A percentile compares a stretch with the other conserved stretches of the same genome.
phyloP scores from a whole-genome alignment of 805 yeast genomes.

The Zygoascus bituminiphila region DNA sequence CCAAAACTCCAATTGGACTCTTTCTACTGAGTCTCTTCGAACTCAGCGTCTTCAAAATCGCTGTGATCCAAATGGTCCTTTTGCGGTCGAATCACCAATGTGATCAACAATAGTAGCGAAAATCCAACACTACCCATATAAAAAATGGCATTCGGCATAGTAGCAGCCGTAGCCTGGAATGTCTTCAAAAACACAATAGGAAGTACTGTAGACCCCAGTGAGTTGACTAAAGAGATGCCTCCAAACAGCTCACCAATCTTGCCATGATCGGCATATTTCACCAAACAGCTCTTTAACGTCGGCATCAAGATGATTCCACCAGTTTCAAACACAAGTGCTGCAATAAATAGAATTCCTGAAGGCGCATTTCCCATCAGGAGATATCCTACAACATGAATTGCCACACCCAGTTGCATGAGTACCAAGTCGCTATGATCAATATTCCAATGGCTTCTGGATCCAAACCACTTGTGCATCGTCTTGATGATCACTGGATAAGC shows the following conservation, averaged over 20 bases:
- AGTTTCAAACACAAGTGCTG: conserved; percentile 13
- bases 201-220: conserved; percentile 14
- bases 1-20: too few species aligned
- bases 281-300: conserved; percentile 17
- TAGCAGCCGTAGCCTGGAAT: conserved; percentile 15
- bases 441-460: conserved; percentile 4
- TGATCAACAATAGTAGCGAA: conserved; percentile 2
- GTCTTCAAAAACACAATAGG: conserved; percentile 15
- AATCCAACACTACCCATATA: conserved; percentile 14
- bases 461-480: conserved; percentile 7
- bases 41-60: too few species aligned
- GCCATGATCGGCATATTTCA: conserved; percentile 19
- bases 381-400: conserved; percentile 12
- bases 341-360: conserved; percentile 10
- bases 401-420: conserved; percentile 16
- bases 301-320: conserved; percentile 19
- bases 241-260: conserved; percentile 23
- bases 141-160: conserved; percentile 16
- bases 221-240: conserved; percentile 18
- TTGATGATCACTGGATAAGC: conserved; percentile 19
- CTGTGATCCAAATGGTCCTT: too few species aligned
- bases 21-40: too few species aligned
- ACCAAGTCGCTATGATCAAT: conserved; percentile 18
- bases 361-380: conserved; percentile 18
- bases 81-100: conserved; percentile 2